Conservation (phyloP, 345 rosid genomes). For the Viola odorata region DNA sequence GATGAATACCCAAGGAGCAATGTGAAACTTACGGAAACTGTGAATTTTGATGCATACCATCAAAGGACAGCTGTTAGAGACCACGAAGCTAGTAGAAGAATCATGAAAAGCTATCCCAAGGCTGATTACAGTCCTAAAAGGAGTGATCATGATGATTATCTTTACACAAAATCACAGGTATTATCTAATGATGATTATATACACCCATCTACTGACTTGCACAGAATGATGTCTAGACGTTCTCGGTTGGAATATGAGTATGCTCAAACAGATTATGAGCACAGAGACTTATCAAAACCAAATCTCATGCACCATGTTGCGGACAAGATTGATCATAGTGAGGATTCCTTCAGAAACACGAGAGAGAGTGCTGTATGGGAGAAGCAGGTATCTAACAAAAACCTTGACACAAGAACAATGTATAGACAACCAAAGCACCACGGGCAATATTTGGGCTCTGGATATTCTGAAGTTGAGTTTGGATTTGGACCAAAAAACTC, state of each 20-base stretch:
- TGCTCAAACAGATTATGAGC: constrained; percentile 24
- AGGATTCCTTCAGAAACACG: constrained; percentile 27
- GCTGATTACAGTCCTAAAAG: constrained; percentile 25
- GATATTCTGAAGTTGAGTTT: constrained; percentile 20
- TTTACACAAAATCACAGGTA: constrained; percentile 27
- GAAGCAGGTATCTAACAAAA: constrained; percentile 22
- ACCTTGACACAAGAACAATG: constrained; percentile 27
- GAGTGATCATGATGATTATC: constrained; percentile 30
- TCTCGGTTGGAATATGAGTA: constrained; percentile 30
- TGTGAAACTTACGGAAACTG: constrained; percentile 29
- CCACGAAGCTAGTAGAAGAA: constrained; percentile 24
- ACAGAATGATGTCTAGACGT: constrained; percentile 25
- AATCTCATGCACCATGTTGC: constrained; percentile 21
- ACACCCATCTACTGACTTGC: constrained; percentile 27
- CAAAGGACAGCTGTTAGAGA: constrained; percentile 27
- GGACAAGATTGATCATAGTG: constrained; percentile 27
- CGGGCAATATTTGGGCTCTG: constrained; percentile 31
- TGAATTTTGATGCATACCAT: constrained; percentile 21
- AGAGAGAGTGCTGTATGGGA: constrained; percentile 30
- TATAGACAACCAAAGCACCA: constrained; percentile 26
- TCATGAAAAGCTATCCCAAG: constrained; percentile 20
- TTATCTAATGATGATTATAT: constrained; percentile 23
- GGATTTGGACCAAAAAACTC: constrained; percentile 29
- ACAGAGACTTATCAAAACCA: constrained; percentile 31
- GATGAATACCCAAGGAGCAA: constrained; percentile 32